Conservation (phyloP, 1,284 basidiomycete species). For the Fomitopsis pinicola region DNA sequence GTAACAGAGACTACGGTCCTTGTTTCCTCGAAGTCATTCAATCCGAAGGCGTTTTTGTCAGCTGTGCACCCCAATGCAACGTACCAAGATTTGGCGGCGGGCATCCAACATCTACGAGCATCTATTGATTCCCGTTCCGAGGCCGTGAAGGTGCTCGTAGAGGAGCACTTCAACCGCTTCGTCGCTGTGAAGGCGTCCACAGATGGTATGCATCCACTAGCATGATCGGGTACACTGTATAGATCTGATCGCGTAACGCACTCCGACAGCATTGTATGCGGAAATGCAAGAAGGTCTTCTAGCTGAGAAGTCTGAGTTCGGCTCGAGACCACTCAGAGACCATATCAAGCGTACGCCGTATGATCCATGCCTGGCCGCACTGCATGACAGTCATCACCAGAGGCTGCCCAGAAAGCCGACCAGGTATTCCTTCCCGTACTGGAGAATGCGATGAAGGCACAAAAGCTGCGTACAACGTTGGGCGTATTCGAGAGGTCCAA, state of each 20-base stretch:
- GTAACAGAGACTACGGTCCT: conserved; percentile 70
- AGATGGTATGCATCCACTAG: conserved; percentile 63
- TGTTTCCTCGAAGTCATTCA: conserved; percentile 91
- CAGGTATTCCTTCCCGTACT: conserved; percentile 96
- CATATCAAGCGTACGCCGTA: conserved; percentile 71
- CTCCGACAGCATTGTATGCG: conserved; percentile 69
- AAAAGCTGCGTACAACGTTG: conserved; percentile 89
- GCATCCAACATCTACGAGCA: conserved; percentile 66
- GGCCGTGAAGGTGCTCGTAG: conserved; percentile 91
- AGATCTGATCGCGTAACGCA: not conserved
- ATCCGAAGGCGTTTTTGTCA: conserved; percentile 91
- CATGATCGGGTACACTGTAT: not conserved
- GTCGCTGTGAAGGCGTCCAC: conserved; percentile 97
- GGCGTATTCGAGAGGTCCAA: conserved; percentile 96
- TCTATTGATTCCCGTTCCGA: conserved; percentile 89
- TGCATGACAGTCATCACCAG: conserved; percentile 33
- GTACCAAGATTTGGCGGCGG: conserved; percentile 83
- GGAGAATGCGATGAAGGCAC: conserved; percentile 93
- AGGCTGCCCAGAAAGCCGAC: conserved; percentile 85
- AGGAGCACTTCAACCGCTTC: conserved; percentile 98
- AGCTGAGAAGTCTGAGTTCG: conserved; percentile 75
- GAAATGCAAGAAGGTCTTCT: conserved; percentile 94
- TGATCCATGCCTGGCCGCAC: not conserved
- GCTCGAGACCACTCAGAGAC: conserved; percentile 77
- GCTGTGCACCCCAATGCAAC: conserved; percentile 94